Conservation (phyloP, 148 eudicot genomes). For the Dianthus caryophyllus region DNA sequence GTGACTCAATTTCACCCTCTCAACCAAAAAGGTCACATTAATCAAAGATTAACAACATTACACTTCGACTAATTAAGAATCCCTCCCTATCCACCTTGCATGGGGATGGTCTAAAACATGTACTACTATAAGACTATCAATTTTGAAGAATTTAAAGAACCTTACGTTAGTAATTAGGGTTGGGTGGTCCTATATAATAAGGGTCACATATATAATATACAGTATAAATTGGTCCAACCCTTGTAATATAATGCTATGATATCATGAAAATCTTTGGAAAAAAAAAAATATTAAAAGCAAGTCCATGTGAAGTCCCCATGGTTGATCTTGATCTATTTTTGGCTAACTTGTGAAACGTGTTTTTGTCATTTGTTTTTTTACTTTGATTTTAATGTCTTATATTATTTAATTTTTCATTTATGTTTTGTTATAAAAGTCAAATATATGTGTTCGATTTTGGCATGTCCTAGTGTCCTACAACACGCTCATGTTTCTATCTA, state of each 20-base stretch:
- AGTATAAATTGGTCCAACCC: constrained; percentile 32
- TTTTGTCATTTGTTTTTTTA: constrained; percentile 12
- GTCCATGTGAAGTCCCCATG: constrained; percentile 35
- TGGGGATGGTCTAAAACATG: no score
- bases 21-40: no score
- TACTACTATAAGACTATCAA: no score
- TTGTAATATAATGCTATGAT: neutral
- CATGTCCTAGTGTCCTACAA: constrained; percentile 11
- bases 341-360: neutral
- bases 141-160: neutral
- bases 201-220: neutral
- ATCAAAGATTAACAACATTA: no score
- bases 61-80: no score
- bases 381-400: constrained; percentile 15
- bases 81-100: no score
- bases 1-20: no score
- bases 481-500: neutral
- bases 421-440: constrained; percentile 14
- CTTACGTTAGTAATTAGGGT: neutral
- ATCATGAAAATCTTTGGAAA: neutral
- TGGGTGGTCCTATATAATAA: constrained; percentile 19
- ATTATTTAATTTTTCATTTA: constrained; percentile 16
- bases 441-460: neutral
- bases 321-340: constrained; percentile 10
- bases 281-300: no score